Conservation (phyloP, 2,329 filamentous ascomycete species). For the Nemania serpens region DNA sequence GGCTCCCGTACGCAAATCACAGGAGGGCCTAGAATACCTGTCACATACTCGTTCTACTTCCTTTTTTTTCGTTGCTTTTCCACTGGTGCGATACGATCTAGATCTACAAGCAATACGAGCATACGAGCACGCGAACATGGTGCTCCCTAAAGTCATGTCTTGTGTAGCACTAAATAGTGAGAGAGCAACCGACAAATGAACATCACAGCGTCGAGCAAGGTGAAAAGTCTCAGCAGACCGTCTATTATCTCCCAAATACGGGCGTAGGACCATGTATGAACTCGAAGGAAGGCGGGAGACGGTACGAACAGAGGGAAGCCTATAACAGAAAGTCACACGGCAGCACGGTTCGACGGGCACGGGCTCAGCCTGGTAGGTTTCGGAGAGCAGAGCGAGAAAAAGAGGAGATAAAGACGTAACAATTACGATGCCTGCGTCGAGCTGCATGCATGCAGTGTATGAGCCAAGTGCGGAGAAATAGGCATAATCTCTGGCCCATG, state of each 20-base stretch:
- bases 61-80: constrained; percentile 9
- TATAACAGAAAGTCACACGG: constrained; percentile 23
- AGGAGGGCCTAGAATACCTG: constrained; percentile 8
- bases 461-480: constrained; percentile 32
- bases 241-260: constrained; percentile 12
- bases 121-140: neutral
- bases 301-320: neutral
- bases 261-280: neutral
- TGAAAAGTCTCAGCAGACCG: neutral
- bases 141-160: neutral
- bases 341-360: constrained; percentile 22
- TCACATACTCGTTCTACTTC: neutral
- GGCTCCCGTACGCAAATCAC: constrained; percentile 1
- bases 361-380: constrained; percentile 22
- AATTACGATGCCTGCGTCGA: constrained; percentile 25
- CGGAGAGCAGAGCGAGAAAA: constrained; percentile 9
- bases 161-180: neutral
- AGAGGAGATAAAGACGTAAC: constrained; percentile 24
- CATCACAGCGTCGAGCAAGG: neutral
- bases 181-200: constrained; percentile 1
- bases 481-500: constrained; percentile 15
- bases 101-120: constrained; percentile 8
- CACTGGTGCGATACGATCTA: constrained; percentile 14
- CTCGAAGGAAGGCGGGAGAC: neutral
- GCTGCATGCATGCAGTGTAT: constrained; percentile 25